phyloP scores from a whole-genome alignment of 192 early-diverging fungal species.

The Gigaspora rosea region DNA sequence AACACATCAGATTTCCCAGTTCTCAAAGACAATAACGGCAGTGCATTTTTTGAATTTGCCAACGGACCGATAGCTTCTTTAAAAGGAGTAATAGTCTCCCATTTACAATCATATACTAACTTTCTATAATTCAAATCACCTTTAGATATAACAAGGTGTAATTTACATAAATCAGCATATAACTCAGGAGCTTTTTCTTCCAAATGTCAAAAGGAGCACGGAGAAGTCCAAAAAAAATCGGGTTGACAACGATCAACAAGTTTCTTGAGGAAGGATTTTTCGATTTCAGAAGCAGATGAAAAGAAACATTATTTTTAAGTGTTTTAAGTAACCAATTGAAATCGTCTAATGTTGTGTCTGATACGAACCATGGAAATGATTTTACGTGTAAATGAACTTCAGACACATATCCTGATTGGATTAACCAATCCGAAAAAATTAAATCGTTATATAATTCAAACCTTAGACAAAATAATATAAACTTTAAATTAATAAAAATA shows the following conservation, averaged over 20 bases:
- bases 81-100: no score
- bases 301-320: conserved; percentile 40
- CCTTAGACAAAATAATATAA: conserved; percentile 43
- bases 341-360: conserved; percentile 81
- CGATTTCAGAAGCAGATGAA: no score
- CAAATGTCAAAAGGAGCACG: conserved; percentile 80
- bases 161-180: conserved; percentile 56
- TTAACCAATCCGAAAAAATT: conserved; percentile 82
- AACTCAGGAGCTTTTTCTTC: conserved; percentile 64
- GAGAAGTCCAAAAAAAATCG: conserved; percentile 88
- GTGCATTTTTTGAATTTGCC: no score
- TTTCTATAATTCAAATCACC: no score
- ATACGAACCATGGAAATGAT: conserved; percentile 94
- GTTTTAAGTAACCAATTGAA: conserved; percentile 67
- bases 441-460: conserved; percentile 92
- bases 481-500: neutral
- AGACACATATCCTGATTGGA: conserved; percentile 63
- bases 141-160: conserved; percentile 85
- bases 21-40: conserved; percentile 74
- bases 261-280: conserved; percentile 49
- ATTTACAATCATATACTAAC: no score
- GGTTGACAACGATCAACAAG: conserved; percentile 69
- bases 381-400: conserved; percentile 85
- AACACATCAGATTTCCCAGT: conserved; percentile 89
- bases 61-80: no score